These are phyloP conservation scores for Bolboschoenoplectus hybrid DNA, from an alignment of 202 grass and related monocot genomes.

Conservation along the genomic window DNA sequence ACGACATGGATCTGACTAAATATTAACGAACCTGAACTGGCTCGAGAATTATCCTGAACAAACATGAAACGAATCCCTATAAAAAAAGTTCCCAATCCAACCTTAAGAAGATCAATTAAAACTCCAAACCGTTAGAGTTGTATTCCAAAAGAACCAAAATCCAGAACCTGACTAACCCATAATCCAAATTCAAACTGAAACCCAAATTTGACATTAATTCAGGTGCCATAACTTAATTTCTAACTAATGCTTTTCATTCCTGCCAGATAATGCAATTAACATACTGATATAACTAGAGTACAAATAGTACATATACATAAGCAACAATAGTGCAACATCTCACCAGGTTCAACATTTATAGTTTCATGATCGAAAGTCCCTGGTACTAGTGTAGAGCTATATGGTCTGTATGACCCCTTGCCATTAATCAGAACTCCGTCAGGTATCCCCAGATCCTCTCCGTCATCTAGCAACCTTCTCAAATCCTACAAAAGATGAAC, in stretches of 20 bases:
- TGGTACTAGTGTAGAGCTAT: constrained; percentile 60
- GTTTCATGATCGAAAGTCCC: constrained; percentile 66
- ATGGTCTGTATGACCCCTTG: constrained; percentile 67
- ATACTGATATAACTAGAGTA: constrained; percentile 13
- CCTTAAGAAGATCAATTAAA: neutral
- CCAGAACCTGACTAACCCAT: neutral
- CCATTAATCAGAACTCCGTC: constrained; percentile 84
- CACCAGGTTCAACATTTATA: constrained; percentile 82
- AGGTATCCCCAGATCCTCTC: constrained; percentile 70
- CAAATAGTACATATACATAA: neutral
- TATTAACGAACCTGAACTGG: neutral
- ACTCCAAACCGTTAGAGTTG: neutral
- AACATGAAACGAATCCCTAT: neutral
- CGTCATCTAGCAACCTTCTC: constrained; percentile 72
- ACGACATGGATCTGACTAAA: neutral
- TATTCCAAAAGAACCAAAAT: neutral
- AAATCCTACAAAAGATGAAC: constrained; percentile 59
- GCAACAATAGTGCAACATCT: constrained; percentile 9
- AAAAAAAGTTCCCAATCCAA: neutral
- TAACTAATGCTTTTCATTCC: neutral
- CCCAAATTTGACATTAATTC: neutral
- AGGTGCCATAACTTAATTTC: neutral
- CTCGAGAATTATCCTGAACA: neutral
- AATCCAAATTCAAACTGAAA: neutral
- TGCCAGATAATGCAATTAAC: neutral